Conservation (phyloP, 2,329 filamentous ascomycete species). For the Trichoderma arundinaceum region DNA sequence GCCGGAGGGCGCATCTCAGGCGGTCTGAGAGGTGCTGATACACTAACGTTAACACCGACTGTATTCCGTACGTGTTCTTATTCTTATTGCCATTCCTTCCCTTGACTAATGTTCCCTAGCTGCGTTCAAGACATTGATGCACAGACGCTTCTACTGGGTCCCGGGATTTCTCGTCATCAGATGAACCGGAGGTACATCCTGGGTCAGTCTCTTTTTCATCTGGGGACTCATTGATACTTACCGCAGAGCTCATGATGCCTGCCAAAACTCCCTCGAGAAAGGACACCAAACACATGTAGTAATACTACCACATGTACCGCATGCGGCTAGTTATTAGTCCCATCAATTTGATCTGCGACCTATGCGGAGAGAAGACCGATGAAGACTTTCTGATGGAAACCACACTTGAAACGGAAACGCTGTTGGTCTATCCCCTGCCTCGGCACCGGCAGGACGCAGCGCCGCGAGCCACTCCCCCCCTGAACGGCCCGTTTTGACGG, state of each 20-base stretch:
- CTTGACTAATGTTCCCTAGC: no score
- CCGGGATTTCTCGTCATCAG: no score
- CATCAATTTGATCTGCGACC: conserved; percentile 8
- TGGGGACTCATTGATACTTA: no score
- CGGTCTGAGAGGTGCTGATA: no score
- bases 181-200: no score
- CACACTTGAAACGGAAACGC: neutral
- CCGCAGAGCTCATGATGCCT: neutral
- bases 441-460: neutral
- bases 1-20: no score
- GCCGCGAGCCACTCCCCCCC: neutral
- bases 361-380: neutral
- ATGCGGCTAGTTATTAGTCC: conserved; percentile 5
- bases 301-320: neutral
- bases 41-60: no score
- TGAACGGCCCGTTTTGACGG: conserved; percentile 22
- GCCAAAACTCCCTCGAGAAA: neutral
- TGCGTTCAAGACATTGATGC: no score
- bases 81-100: no score
- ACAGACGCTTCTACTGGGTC: no score
- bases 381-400: neutral
- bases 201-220: no score
- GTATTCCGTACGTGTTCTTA: no score
- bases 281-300: neutral
- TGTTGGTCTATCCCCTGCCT: neutral